Evolutionary conservation across 148 eudicot genomes (phyloP), one percentile per base, ranked within the genome.

Genomic region (Vaccinium myrtillus): DNA sequence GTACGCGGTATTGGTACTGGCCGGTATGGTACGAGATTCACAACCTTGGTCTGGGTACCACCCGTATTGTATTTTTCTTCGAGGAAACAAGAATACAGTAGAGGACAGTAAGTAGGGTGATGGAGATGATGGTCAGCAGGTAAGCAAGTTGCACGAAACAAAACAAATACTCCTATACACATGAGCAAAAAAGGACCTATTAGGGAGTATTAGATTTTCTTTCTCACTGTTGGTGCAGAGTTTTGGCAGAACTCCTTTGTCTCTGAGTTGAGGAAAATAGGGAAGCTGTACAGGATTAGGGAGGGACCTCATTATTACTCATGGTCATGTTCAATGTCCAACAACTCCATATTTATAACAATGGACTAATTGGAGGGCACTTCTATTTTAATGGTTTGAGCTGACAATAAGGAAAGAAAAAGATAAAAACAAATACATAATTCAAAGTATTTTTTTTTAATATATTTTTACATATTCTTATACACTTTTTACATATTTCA

Each of bases 171-270:
- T 36, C 39, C 39, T 36, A 13, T 12, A 50, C 16, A 50, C 71
- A 49, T 3, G 50, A 43, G 48, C 10, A 48, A 7, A 81, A 65
- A 81, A 65, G 58, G 25, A 25, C 48, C 10, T 23, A 8, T 21
- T 36, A 36, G 39, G 39, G 39, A 36, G 39, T 2, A 8, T n/a
- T 16, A 81, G 48, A 81, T 67, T 81, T 81, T 25, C 71, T 81
- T n/a, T 63, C 83, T 13, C 18, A 69, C 83, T 65, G 59, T 67
- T 81, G 59, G 83, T 81, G 76, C 83, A 69, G 75, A 81, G 27
- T 78, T 27, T 67, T 81, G 75, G 59, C 58, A 49, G 83, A 25
- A 51, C 21, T 59, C 83, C 74, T 81, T 81, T 48, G 30, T 50
- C 51, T 59, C 32, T 49, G 54, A 15, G 75, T 46, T 12, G 71